Evolutionary conservation across 2,329 filamentous ascomycete genomes (phyloP), one percentile per base, ranked within the genome.

Genomic region (Sordariomycetes sp.): DNA sequence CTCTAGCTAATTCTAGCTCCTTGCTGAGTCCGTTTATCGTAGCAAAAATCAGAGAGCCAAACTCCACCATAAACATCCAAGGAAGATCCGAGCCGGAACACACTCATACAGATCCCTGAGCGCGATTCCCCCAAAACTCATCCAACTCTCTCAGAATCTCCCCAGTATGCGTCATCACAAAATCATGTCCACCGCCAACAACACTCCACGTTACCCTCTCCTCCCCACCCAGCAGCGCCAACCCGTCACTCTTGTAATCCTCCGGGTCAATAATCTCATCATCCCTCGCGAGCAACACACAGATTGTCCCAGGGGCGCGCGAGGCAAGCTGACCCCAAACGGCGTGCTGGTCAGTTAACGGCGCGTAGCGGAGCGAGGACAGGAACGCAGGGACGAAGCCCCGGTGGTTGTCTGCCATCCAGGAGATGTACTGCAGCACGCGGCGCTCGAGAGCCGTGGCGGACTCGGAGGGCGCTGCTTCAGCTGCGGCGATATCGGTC

Each of bases 331-430:
- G 65, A 45, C 64, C 64, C 78, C 79, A 85, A 35, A 71, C 71
- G 22, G 72, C 71, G 20, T 79, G 71, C 67, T 82, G 77, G 12
- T 71, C 73, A 56, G 75, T 74, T 57, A 85, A 70, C 10, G 80
- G 80, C 12, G 76, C 78, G 61, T 76, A 68, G 52, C 75, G 73
- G 57, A 85, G 72, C 53, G 77, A 79, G 54, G 76, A 79, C 72
- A 82, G 78, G 65, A 85, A 84, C 10, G 80, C 75, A 8, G 74
- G 74, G 13, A 85, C 74, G 65, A 85, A 85, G 12, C 81, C 82
- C 8, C 66, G 62, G 66, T 85, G 81, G 63, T 79, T 62, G 10
- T 69, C 64, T 8, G 83, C 69, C 70, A 82, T 80, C 82, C 81
- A 85, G 59, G 76, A 72, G 50, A 85, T 76, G 61, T 77, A 78